Conservation (phyloP, 208 protist species). For the Dictyostelium gargantuum region DNA sequence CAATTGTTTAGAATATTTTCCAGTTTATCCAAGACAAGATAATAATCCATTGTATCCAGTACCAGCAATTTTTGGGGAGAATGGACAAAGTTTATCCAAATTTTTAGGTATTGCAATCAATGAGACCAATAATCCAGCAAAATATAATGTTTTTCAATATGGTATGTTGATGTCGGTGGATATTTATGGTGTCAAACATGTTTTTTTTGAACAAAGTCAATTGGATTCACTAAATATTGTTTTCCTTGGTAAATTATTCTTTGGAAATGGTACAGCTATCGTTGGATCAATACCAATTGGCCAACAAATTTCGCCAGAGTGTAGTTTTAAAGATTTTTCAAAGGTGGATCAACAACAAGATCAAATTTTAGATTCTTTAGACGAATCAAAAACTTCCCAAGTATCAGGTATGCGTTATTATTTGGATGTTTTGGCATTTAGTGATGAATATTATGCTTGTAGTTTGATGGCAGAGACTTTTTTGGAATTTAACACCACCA, state of each 20-base stretch:
- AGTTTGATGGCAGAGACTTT: neutral
- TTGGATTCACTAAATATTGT: too few relatives aligned
- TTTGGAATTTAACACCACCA: neutral
- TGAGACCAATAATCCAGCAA: neutral
- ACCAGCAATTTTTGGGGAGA: neutral
- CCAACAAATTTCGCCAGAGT: neutral
- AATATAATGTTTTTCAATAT: slow-evolving; percentile 10
- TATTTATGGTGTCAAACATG: neutral
- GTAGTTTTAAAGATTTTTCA: neutral
- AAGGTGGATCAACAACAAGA: neutral
- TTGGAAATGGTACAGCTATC: neutral
- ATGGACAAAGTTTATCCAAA: neutral
- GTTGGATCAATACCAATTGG: neutral
- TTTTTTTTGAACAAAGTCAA: too few relatives aligned
- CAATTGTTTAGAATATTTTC: neutral
- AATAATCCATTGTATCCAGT: slow-evolving; percentile 5
- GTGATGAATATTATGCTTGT: neutral
- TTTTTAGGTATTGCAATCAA: neutral
- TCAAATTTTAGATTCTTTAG: neutral
- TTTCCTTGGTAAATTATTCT: neutral
- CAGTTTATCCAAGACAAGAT: neutral
- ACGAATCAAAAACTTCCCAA: neutral
- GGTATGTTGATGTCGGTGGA: neutral
- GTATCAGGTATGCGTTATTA: neutral
- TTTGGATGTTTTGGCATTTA: neutral